Conservation (phyloP, 257 asterid genomes). For the Solanum pimpinellifolium region DNA sequence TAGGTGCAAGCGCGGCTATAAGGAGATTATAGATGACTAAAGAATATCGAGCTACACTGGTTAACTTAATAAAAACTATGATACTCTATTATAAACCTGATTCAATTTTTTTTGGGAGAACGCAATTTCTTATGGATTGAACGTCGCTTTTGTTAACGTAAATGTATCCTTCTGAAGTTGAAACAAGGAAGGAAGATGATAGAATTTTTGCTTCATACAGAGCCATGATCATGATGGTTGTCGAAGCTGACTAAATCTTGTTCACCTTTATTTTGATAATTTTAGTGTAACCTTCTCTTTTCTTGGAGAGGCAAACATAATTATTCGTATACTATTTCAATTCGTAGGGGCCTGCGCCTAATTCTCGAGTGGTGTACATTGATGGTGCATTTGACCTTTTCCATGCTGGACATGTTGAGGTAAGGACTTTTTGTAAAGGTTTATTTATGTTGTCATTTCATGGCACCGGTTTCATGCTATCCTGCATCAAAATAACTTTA, state of each 20-base stretch:
- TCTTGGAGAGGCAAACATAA: not conserved
- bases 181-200: not conserved
- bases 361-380: conserved; percentile 82
- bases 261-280: not conserved
- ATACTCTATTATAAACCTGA: not conserved
- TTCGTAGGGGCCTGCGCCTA: conserved; percentile 80
- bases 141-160: not conserved
- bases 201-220: not conserved
- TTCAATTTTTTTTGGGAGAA: not conserved
- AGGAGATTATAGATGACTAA: not conserved
- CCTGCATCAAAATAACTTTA: not conserved
- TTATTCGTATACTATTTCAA: not conserved
- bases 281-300: not conserved
- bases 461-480: not conserved
- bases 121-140: not conserved
- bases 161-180: not conserved
- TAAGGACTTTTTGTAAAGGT: not conserved
- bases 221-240: not conserved
- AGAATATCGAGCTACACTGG: not conserved
- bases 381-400: conserved; percentile 97
- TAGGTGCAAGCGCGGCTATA: not conserved
- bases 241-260: not conserved
- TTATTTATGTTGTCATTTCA: conserved; percentile 1
- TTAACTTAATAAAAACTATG: not conserved
- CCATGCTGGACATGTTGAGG: conserved; percentile 99